Evolutionary conservation across 176 grass and related monocot genomes (phyloP), one percentile per base, ranked within the genome.

Genomic region (Lolium rigidum): DNA sequence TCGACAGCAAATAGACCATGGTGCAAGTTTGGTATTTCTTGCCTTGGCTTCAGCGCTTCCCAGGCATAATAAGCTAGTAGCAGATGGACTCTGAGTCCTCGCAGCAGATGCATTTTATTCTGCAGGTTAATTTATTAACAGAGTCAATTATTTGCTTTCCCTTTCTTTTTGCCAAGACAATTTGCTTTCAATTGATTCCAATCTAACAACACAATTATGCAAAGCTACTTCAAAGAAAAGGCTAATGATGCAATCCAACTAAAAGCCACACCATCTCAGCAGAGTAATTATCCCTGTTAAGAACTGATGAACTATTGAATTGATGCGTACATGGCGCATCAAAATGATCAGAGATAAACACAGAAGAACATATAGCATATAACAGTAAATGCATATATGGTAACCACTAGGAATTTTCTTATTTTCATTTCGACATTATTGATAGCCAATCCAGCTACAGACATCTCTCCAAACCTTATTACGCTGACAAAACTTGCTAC

Each of bases 21-120:
- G 48, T 76, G 81, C 84, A 94, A 92, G 95, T 94, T 91, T 97
- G 84, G 90, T 92, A 97, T 94, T 94, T 94, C 83, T 89, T 78
- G 82, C 16, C 51, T 48, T 81, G 82, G 71, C 70, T 74, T 65
- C 62, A 15, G 26, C 25, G 58, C 58, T 61, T 84, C 66, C 61
- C 76, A 88, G 69, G 87, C 59, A 78, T 77, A 37, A 50, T 21
- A 70, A 44, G 38, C 68, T 44, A 70, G 67, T n/a, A 49, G 43
- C 5, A 48, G 21, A 57, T 17, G 44, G 24, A 79, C 16, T 81
- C 10, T 22, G 26, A 69, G 54, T 51, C 71, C n/a, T 52, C 72
- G 9, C 72, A 17, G 50, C 59, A 76, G 7, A 43, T 41, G 47
- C 80, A 54, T 66, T 20, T 85, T 76, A 39, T 50, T 84, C 69